phyloP scores from a whole-genome alignment of 805 yeast genomes.

The Starmerella vaccinii region DNA sequence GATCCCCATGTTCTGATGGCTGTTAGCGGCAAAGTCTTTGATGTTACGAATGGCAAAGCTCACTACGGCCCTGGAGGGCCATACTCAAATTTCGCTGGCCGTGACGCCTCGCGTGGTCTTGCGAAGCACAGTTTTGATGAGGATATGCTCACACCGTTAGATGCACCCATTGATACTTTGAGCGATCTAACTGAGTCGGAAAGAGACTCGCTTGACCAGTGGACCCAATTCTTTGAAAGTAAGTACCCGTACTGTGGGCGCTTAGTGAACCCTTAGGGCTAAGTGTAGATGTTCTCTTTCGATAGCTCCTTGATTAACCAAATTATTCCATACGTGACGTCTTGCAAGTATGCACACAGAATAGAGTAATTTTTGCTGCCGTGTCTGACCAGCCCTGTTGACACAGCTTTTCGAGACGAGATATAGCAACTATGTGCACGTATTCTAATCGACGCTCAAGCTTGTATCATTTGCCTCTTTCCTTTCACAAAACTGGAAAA shows the following conservation, averaged over 20 bases:
- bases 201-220: conserved; percentile 57
- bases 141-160: conserved; percentile 53
- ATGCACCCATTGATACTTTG: conserved; percentile 67
- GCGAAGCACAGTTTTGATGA: conserved; percentile 79
- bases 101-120: conserved; percentile 87
- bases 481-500: too few relatives aligned
- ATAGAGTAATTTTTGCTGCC: too few relatives aligned
- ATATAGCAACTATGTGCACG: too few relatives aligned
- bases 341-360: too few relatives aligned
- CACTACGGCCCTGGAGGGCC: conserved; percentile 97
- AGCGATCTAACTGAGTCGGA: conserved; percentile 53
- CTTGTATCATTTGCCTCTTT: too few relatives aligned
- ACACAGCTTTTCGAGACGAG: too few relatives aligned
- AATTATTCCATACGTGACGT: too few relatives aligned
- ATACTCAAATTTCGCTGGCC: conserved; percentile 87
- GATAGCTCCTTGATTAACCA: not conserved
- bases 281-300: not conserved
- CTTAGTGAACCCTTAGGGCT: conserved; percentile 35
- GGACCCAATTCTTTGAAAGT: conserved; percentile 73
- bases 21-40: conserved; percentile 77
- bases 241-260: conserved; percentile 79
- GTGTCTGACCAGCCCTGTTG: too few relatives aligned
- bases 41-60: conserved; percentile 65
- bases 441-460: too few relatives aligned
- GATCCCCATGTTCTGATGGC: conserved; percentile 74